phyloP scores from a whole-genome alignment of 768 basidiomycete genomes.

The Leccinum ochraceum region DNA sequence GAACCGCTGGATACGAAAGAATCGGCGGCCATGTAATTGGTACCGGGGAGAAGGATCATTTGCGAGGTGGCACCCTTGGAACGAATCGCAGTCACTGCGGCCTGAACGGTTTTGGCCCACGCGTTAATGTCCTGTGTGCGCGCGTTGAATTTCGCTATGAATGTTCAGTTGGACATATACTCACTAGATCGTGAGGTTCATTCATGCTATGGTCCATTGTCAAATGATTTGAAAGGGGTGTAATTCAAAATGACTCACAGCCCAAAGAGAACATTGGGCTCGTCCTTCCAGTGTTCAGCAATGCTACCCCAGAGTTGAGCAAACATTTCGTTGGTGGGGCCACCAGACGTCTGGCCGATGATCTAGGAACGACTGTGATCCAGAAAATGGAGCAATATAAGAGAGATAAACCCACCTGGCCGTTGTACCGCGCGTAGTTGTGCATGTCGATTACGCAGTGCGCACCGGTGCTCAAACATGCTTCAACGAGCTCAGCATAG shows the following conservation, averaged over 20 bases:
- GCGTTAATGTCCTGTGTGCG: slow-evolving; percentile 34
- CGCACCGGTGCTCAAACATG: slow-evolving; percentile 49
- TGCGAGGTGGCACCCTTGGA: slow-evolving; percentile 50
- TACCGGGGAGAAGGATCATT: slow-evolving; percentile 59
- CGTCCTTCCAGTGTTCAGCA: slow-evolving; percentile 47
- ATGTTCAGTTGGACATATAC: neutral
- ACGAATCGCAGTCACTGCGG: slow-evolving; percentile 64
- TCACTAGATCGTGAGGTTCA: slow-evolving; percentile 56
- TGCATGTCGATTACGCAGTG: slow-evolving; percentile 59
- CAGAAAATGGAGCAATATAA: neutral
- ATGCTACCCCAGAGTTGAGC: slow-evolving; percentile 54
- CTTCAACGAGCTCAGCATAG: slow-evolving; percentile 48
- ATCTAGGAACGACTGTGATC: slow-evolving; percentile 35
- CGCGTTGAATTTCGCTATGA: neutral
- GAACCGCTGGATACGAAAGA: slow-evolving; percentile 54
- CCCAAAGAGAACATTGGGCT: slow-evolving; percentile 48
- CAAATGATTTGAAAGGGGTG: neutral
- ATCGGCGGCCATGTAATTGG: slow-evolving; percentile 54
- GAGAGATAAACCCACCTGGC: slow-evolving; percentile 30
- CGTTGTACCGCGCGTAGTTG: slow-evolving; percentile 61
- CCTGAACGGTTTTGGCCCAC: slow-evolving; percentile 55
- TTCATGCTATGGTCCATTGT: slow-evolving; percentile 48
- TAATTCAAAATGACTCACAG: slow-evolving; percentile 35
- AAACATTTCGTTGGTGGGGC: slow-evolving; percentile 55
- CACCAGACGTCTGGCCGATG: slow-evolving; percentile 54